Evolutionary conservation across 1,284 basidiomycete genomes (phyloP), one percentile per base, ranked within the genome.

Genomic region (Cystobasidium pallidum): DNA sequence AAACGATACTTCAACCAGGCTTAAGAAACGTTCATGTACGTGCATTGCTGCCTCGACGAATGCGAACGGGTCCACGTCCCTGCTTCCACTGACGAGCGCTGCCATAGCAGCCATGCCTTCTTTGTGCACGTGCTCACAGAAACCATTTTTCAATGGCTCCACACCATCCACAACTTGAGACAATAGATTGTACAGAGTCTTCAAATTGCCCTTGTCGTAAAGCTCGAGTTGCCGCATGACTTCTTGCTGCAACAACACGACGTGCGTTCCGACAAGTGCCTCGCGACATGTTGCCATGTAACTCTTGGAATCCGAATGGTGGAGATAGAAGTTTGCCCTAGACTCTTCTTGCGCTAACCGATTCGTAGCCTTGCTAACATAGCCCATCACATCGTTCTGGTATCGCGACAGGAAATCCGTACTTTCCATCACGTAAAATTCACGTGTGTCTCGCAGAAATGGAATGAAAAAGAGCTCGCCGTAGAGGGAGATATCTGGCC

Each of bases 301-400:
- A 78, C 85, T 74, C 8, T 11, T 28, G 45, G 19, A 10, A n/a
- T 94, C 95, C 78, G 88, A 88, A 41, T 88, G 89, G 81, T 98
- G 91, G 74, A 99, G 85, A 82, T 97, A 98, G 66, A 94, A 86
- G 80, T 96, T 93, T 47, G 98, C 92, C 45, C 95, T 88, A 76
- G 94, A 91, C 80, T 95, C 92, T 80, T 99, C 96, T 82, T 99
- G 95, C 73, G 88, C 86, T 70, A 99, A 83, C 34, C 96, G 87
- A 77, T 89, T 88, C 79, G 97, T 94, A 2, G 93, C 96, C 83
- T 93, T 95, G 85, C 90, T 93, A 81, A 99, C 86, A 82, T 99
- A 99, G 81, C 98, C 95, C 28, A 92, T 91, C 36, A 98, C 91
- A 54, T 88, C 90, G 82, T 94, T 94, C 54, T 88, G 90, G 82